Conservation (phyloP, 2,329 filamentous ascomycete genomes). For the Gyromitra esculenta region DNA sequence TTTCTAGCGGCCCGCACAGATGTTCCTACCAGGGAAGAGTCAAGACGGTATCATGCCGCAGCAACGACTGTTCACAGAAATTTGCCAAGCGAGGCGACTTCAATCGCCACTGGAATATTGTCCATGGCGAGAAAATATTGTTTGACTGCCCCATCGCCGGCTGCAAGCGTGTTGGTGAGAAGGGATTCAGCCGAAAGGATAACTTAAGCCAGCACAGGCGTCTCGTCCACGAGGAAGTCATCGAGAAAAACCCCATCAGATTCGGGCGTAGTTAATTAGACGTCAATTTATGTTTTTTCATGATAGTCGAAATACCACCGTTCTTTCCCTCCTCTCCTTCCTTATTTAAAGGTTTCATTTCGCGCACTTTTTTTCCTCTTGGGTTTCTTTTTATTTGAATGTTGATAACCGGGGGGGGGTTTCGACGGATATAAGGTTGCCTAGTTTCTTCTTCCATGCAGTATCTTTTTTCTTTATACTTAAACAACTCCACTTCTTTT, state of each 20-base stretch:
- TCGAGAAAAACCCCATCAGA: slow-evolving; percentile 17
- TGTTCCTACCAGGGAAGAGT: neutral
- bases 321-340: neutral
- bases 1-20: slow-evolving; percentile 4
- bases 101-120: neutral
- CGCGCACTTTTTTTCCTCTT: too few species aligned
- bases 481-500: too few species aligned
- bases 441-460: too few species aligned
- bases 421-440: too few species aligned
- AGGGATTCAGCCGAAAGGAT: slow-evolving; percentile 75
- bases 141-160: slow-evolving; percentile 68
- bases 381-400: too few species aligned
- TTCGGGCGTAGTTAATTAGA: neutral
- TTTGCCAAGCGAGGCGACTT: slow-evolving; percentile 12
- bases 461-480: too few species aligned
- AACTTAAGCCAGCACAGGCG: slow-evolving; percentile 72
- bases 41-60: neutral
- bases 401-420: too few species aligned
- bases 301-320: neutral
- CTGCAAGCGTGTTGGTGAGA: slow-evolving; percentile 70
- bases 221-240: slow-evolving; percentile 13
- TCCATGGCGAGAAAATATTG: neutral
- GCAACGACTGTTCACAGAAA: neutral
- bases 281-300: neutral
- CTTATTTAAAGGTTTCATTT: neutral